Percentiles rank a stretch among this genome's conserved stretches.
phyloP scores from a whole-genome alignment of 2,329 filamentous ascomycete genomes.

The Pseudogymnoascus sp. region DNA sequence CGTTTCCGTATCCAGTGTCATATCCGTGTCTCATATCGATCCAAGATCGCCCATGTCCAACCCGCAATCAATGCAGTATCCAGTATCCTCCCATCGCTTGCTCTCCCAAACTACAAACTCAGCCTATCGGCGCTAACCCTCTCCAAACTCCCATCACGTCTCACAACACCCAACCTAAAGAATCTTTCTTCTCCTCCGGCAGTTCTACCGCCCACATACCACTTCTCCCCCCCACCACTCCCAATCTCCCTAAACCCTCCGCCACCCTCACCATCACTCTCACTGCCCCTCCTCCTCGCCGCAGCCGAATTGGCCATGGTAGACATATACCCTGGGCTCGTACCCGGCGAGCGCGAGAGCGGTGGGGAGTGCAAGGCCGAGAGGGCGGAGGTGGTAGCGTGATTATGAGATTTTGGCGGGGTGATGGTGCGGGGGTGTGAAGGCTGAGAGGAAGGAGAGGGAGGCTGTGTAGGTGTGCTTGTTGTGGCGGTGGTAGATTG shows the following conservation, averaged over 20 bases:
- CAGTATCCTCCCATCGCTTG: background rate
- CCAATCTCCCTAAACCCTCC: background rate
- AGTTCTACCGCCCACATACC: constrained; percentile 73
- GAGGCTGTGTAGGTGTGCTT: background rate
- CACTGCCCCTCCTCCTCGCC: constrained; percentile 48
- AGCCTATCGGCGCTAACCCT: constrained; percentile 66
- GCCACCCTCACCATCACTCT: constrained; percentile 61
- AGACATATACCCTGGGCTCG: background rate
- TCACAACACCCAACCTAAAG: constrained; percentile 71
- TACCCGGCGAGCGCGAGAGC: constrained; percentile 18
- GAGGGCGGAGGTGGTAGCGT: constrained; percentile 23
- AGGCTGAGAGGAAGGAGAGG: constrained; percentile 14
- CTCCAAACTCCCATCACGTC: constrained; percentile 64
- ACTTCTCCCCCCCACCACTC: constrained; percentile 58
- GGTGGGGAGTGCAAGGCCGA: constrained; percentile 24
- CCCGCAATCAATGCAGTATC: background rate
- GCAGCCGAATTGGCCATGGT: constrained; percentile 1
- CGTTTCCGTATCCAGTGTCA: background rate
- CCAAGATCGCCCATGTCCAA: background rate
- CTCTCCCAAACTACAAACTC: constrained; percentile 49
- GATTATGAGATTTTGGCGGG: constrained; percentile 19
- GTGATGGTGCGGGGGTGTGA: constrained; percentile 26
- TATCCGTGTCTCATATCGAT: background rate
- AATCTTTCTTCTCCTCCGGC: constrained; percentile 71
- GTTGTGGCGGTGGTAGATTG: constrained; percentile 12